Base-by-base conservation (phyloP, 192 early-diverging fungal species). In the Backusella tuberculispora region DNA sequence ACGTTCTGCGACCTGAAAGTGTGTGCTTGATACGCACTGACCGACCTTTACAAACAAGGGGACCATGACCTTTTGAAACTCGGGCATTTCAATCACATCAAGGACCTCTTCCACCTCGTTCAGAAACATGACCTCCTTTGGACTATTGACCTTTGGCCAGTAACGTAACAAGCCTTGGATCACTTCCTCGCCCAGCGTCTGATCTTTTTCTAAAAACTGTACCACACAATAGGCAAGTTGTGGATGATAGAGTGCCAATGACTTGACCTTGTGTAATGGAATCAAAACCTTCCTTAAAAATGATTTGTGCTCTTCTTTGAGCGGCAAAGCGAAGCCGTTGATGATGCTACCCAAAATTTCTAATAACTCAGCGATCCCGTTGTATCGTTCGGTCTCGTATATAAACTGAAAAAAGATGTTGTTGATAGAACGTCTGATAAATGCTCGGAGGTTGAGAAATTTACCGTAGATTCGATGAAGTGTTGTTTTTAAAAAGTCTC, bases 91-190 rank as follows among this genome's bases (percentile, higher is more conserved):
- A 73, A 96, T 97, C 2, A 94, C 92, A 83, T 97, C 95, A 84
- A 99, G 80, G 29, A 99, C 97, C 76, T 97, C 96, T 79, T 99
- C 98, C 40, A 98, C 84, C 79, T 99, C 98, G 79, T 96, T 97
- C 78, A 99, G 86, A 83, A 96, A 99, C 97, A 99, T 98, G 72
- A 99, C 95, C 84, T 99, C 98, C 83, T 99, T 99, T 8, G 97
- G 95, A 76, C 93, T 95, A 87, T 99, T 99, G 38, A 98, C 95
- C 85, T 99, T 99, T 71, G 98, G 98, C 98, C 98, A 99, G 83
- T 89, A 98, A 29, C 95, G 86, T 73, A 99, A 83, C 60, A 99
- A 80, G 6, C 95, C 93, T 73, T 85, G 88, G 34, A 99, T 87
- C 63, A 99, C 71, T 84, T 97, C 96, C 70, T 93, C 91, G n/a